These are phyloP conservation scores for Comarum palustre DNA, from an alignment of 306 rosid species.

Conservation along the genomic window DNA sequence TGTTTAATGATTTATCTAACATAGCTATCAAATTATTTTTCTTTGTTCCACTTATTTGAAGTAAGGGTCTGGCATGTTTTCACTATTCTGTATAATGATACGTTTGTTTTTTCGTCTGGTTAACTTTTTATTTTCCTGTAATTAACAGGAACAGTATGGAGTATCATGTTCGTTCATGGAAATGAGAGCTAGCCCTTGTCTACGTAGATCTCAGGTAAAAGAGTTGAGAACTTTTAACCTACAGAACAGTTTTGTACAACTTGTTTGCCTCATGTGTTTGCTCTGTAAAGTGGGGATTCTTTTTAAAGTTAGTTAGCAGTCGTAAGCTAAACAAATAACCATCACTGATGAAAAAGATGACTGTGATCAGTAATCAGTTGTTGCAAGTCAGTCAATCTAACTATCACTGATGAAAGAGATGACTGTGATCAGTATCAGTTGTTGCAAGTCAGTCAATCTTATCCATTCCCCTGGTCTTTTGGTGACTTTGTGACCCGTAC, in stretches of 20 bases:
- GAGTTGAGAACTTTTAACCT: background rate
- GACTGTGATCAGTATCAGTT: background rate
- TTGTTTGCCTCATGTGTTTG: background rate
- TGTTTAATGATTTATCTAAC: background rate
- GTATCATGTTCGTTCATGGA: conserved; percentile 43
- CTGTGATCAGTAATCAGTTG: background rate
- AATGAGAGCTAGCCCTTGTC: conserved; percentile 49
- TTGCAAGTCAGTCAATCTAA: background rate
- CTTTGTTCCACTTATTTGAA: conserved; percentile 3
- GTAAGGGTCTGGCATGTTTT: conserved; percentile 10
- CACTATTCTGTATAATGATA: background rate
- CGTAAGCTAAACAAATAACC: conserved; percentile 1
- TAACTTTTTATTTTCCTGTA: conserved; percentile 9
- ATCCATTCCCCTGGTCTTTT: background rate
- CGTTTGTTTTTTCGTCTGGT: conserved; percentile 24
- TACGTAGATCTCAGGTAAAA: conserved; percentile 72
- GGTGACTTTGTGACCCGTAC: background rate
- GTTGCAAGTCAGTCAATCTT: background rate
- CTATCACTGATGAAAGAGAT: background rate
- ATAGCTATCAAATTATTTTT: background rate
- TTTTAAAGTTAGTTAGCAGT: background rate
- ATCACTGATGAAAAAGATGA: background rate
- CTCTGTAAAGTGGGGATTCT: background rate
- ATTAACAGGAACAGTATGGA: conserved; percentile 63
- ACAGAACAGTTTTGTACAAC: background rate